Evolutionary conservation across 1,139 yeast genomes (phyloP), one percentile per base, ranked within the genome.

Genomic region (Pichia norvegensis): DNA sequence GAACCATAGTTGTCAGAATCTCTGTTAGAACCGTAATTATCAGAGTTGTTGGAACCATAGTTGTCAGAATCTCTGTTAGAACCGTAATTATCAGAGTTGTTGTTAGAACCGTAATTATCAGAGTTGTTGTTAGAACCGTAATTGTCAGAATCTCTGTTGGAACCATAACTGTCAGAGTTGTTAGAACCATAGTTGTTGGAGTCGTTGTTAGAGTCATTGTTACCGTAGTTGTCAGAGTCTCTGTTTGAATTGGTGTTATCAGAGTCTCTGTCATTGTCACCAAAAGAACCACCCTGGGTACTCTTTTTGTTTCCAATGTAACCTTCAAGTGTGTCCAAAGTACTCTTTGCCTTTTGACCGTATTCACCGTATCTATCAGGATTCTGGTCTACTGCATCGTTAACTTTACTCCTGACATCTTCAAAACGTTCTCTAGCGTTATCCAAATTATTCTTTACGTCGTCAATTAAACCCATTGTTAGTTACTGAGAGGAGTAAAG

Each of bases 331-430:
- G 17, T 14, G 14, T 35, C 23, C 23, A 35, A 16, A 7, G 23
- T 16, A 13, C 51, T 52, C 52, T 54, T 49, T 19, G 55, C 42
- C 33, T 56, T 47, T 37, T 51, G 6, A 33, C 37, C 45, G 14
- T 38, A 42, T 9, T 25, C 33, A 17, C 40, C 41, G 23, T 40
- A 36, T 35, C 36, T 37, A 16, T 44, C 46, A 40, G 40, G 40
- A 35, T 56, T 54, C 13, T 17, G 13, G 2, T 31, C 35, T 10
- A 31, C 9, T 2, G 19, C 3, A 31, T 31, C 20, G 16, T 31
- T 17, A 7, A 31, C 35, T 16, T 17, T 31, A 16, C 14, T 14
- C 20, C 35, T 31, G 4, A 31, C 19, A 16, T 31, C 14, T 8
- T 17, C 35, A 31, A 31, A 17, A 3, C 14, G 19, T 3, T 31